phyloP scores from a whole-genome alignment of 441 rosid species.

The Cnidoscolus chayamansa region DNA sequence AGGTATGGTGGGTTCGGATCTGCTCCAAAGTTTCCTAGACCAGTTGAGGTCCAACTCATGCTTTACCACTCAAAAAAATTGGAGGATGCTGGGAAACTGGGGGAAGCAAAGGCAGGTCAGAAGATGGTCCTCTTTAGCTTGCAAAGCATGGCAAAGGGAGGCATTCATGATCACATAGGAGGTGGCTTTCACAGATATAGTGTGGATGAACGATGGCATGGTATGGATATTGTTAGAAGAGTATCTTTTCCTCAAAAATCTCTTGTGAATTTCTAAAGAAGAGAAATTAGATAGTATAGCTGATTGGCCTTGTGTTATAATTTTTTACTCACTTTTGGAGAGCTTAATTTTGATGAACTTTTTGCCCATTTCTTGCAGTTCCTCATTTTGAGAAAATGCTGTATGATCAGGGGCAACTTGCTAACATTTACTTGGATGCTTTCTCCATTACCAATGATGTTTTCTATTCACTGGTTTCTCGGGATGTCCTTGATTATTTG shows the following conservation, averaged over 20 bases:
- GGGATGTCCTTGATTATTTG: constrained; percentile 83
- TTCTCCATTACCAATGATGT: constrained; percentile 65
- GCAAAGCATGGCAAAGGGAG: constrained; percentile 91
- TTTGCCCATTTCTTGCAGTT: constrained; percentile 50
- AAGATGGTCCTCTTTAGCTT: constrained; percentile 72
- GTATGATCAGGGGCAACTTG: constrained; percentile 94
- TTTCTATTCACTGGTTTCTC: constrained; percentile 52
- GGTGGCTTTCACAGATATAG: constrained; percentile 98
- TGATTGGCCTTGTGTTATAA: not conserved
- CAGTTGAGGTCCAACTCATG: constrained; percentile 92
- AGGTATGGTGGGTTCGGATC: constrained; percentile 85
- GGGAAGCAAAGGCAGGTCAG: constrained; percentile 41
- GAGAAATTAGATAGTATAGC: constrained; percentile 10
- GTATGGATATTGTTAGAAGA: constrained; percentile 38
- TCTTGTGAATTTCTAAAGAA: constrained; percentile 4
- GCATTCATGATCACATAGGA: constrained; percentile 91
- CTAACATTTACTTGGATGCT: constrained; percentile 72
- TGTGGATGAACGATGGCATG: constrained; percentile 95
- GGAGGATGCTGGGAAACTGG: constrained; percentile 51
- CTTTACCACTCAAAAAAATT: constrained; percentile 68
- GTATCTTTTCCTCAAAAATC: not conserved
- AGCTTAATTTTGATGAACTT: not conserved
- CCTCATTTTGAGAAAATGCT: constrained; percentile 99
- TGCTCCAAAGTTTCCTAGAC: constrained; percentile 96
- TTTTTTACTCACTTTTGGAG: not conserved